Base-by-base conservation (phyloP, 2,329 filamentous ascomycete species). In the Podosphaera xanthii region DNA sequence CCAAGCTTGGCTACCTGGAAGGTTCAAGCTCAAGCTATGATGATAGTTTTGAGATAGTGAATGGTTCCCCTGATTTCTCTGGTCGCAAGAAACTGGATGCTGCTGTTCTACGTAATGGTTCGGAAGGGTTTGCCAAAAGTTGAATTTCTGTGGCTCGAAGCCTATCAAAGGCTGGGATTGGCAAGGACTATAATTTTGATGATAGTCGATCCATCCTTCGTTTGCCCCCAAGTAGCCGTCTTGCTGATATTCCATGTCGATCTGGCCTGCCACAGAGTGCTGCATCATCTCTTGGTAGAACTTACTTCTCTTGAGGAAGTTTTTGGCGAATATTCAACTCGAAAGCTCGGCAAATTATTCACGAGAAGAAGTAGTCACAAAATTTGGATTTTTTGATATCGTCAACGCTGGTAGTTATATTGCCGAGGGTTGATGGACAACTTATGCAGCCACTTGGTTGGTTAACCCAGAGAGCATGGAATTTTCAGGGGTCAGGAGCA, bases 1-100 rank as follows among this genome's bases (percentile, higher is more conserved):
- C 87, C 87, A 94, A 62, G 77, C 76, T 57, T 76, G 70, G 63
- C 83, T 77, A 54, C 76, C 76, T 31, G 83, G 82, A 74, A 86
- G 85, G 65, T 87, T 82, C 63, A 90, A 73, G 68, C 86, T 83
- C 31, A 86, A 80, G 30, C 86, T 72, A 62, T 80, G 79, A 61
- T 73, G 38, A 74, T 72, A 12, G 63, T 72, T 65, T 77, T 67
- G 53, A 73, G 67, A 60, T 76, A 76, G 61, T 79, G 74, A 62
- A 79, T 76, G 64, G 77, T 77, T 64, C 79, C 76, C 65, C 81
- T 77, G 64, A 76, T 74, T 63, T 69, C 72, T 40, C 62, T 33
- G 22, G 22, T 22, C 22, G 22, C 22, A 22, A 22, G 22, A 22
- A 22, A 22, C 22, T 22, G 22, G 57, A 62, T 60, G 60, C 62